Percentiles rank a stretch among this genome's conserved stretches.
These are phyloP conservation scores for Ilex paraguariensis DNA, from an alignment of 305 asterid genomes.

Conservation along the genomic window DNA sequence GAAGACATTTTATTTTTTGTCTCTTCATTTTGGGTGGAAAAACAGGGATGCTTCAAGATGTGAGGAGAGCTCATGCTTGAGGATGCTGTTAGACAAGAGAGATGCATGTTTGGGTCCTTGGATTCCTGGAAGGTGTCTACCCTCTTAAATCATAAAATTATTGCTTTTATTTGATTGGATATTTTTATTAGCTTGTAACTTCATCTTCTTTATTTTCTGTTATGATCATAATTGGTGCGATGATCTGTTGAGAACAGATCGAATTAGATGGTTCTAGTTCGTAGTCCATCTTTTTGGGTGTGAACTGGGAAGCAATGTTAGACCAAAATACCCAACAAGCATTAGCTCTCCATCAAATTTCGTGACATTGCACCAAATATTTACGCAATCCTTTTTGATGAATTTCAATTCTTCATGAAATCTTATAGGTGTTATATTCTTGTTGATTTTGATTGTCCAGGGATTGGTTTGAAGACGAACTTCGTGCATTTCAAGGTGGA, in stretches of 20 bases:
- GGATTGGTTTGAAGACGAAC: slow-evolving; percentile 98
- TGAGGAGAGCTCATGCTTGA: slow-evolving; percentile 93
- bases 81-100: slow-evolving; percentile 89
- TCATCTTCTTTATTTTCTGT: slow-evolving; percentile 14
- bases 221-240: not conserved
- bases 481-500: slow-evolving; percentile 97
- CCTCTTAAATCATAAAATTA: slow-evolving; percentile 15
- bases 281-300: too few relatives aligned
- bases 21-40: slow-evolving; percentile 17
- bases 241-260: too few relatives aligned
- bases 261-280: too few relatives aligned
- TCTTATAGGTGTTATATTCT: slow-evolving; percentile 6
- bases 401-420: not conserved
- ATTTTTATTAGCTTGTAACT: slow-evolving; percentile 7
- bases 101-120: slow-evolving; percentile 99
- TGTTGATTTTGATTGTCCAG: slow-evolving; percentile 32
- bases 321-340: too few relatives aligned
- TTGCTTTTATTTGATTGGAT: slow-evolving; percentile 8
- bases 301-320: too few relatives aligned
- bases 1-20: not conserved
- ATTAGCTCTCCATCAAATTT: not conserved
- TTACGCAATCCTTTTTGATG: too few relatives aligned
- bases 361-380: not conserved
- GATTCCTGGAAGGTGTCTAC: slow-evolving; percentile 90
- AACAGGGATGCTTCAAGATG: slow-evolving; percentile 82